These are phyloP conservation scores for Maudiozyma serrabonitensis DNA, from an alignment of 805 yeast species.

Conservation along the genomic window DNA sequence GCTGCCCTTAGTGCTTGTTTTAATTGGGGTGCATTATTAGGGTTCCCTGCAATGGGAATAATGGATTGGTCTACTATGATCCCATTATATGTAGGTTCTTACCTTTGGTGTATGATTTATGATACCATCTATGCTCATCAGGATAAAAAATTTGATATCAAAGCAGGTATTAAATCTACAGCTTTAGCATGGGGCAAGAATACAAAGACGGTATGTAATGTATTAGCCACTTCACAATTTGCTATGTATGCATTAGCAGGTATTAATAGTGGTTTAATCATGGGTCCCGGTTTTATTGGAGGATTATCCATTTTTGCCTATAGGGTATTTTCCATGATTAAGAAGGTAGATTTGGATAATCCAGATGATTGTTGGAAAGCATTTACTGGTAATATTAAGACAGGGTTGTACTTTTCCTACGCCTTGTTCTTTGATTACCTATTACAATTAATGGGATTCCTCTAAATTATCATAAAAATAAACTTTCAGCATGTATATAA, in stretches of 20 bases:
- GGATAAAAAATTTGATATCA: slow-evolving; percentile 78
- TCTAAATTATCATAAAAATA: slow-evolving; percentile 7
- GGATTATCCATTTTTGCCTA: slow-evolving; percentile 61
- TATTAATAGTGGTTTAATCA: slow-evolving; percentile 44
- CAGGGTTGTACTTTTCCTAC: slow-evolving; percentile 58
- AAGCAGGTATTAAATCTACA: slow-evolving; percentile 89
- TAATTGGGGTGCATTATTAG: slow-evolving; percentile 90
- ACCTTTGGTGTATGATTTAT: slow-evolving; percentile 89
- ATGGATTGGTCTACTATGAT: slow-evolving; percentile 67
- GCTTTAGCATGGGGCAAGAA: slow-evolving; percentile 86
- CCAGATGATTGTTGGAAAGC: slow-evolving; percentile 78
- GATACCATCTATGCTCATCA: slow-evolving; percentile 98
- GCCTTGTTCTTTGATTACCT: slow-evolving; percentile 63
- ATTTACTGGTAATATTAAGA: slow-evolving; percentile 66
- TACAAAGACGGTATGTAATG: slow-evolving; percentile 60
- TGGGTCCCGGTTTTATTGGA: slow-evolving; percentile 77
- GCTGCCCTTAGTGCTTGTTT: slow-evolving; percentile 69
- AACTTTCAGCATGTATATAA: background rate
- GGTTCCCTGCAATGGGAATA: slow-evolving; percentile 93
- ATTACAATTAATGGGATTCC: slow-evolving; percentile 30
- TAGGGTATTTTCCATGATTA: slow-evolving; percentile 60
- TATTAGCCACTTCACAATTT: slow-evolving; percentile 59
- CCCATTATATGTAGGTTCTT: slow-evolving; percentile 67
- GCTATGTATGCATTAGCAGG: slow-evolving; percentile 61
- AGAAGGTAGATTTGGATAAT: slow-evolving; percentile 63